These are phyloP conservation scores for Podospora didyma DNA, from an alignment of 495 filamentous ascomycete species.

Conservation along the genomic window DNA sequence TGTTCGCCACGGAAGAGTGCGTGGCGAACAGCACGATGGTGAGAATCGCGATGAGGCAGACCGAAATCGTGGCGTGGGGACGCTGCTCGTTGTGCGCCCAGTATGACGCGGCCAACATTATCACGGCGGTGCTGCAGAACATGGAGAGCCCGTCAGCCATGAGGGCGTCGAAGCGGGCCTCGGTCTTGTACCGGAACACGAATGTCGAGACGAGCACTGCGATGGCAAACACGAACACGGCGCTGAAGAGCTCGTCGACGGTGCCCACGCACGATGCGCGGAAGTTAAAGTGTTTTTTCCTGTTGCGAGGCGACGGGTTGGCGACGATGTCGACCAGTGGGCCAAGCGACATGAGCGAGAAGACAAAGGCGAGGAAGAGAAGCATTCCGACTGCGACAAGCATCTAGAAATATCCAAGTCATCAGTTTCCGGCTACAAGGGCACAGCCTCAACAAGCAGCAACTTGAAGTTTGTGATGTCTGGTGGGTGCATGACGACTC, in stretches of 20 bases:
- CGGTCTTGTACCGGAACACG: conserved; percentile 17
- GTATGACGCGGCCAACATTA: conserved; percentile 17
- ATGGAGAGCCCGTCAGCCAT: conserved; percentile 20
- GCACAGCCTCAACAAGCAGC: no score
- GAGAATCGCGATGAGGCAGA: conserved; percentile 6
- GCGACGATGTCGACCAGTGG: conserved; percentile 6
- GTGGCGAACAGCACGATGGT: conserved; percentile 16
- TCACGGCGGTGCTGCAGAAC: conserved; percentile 14
- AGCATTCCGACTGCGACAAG: conserved; percentile 12
- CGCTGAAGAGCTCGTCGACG: conserved; percentile 16
- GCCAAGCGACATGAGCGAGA: conserved; percentile 11
- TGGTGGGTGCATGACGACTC: neutral
- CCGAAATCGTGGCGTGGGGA: conserved; percentile 6
- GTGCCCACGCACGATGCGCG: conserved; percentile 11
- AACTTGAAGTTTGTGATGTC: no score
- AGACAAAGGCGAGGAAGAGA: conserved; percentile 12
- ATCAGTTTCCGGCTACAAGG: neutral
- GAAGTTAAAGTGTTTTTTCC: conserved; percentile 15
- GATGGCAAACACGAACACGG: conserved; percentile 16
- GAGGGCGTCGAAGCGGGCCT: conserved; percentile 18
- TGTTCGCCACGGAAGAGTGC: conserved; percentile 14
- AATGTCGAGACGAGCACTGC: conserved; percentile 17
- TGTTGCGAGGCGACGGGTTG: neutral
- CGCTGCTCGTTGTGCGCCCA: conserved; percentile 15
- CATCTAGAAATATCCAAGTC: conserved; percentile 9